These are phyloP conservation scores for Phanerochaete sordida DNA, from an alignment of 768 basidiomycete genomes.

Conservation along the genomic window DNA sequence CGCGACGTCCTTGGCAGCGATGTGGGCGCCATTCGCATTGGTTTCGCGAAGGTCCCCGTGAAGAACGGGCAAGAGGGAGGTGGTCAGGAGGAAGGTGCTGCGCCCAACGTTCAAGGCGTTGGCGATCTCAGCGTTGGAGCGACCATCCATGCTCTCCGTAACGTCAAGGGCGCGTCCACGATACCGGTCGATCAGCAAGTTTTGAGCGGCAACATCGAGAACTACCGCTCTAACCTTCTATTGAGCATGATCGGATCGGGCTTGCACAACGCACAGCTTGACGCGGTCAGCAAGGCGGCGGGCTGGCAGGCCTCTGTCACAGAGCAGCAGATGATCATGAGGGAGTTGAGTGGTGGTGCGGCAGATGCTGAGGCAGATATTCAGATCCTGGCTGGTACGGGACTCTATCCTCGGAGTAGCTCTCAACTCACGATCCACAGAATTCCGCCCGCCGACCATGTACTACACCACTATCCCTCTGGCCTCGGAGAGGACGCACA, in stretches of 20 bases:
- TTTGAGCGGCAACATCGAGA: conserved; percentile 87
- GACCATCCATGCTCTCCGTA: conserved; percentile 82
- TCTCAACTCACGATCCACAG: conserved; percentile 35
- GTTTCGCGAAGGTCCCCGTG: conserved; percentile 94
- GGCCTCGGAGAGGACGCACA: conserved; percentile 80
- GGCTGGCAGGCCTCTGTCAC: conserved; percentile 76
- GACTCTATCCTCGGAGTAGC: not conserved
- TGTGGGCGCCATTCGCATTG: conserved; percentile 94
- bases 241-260: conserved; percentile 85
- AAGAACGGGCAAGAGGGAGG: conserved; percentile 74
- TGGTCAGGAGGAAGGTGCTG: conserved; percentile 59
- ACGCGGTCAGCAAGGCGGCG: conserved; percentile 56
- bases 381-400: conserved; percentile 77
- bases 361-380: conserved; percentile 82
- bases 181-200: conserved; percentile 94
- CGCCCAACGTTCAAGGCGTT: conserved; percentile 72
- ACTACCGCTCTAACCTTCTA: conserved; percentile 89
- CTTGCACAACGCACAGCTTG: conserved; percentile 54
- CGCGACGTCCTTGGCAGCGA: conserved; percentile 95
- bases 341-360: conserved; percentile 78
- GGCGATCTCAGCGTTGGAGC: conserved; percentile 85
- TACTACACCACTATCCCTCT: conserved; percentile 96
- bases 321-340: conserved; percentile 97
- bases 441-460: conserved; percentile 88
- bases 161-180: conserved; percentile 88